Evolutionary conservation across 202 grass and related monocot genomes (phyloP).

Genomic region (Alloteropsis angusta): DNA sequence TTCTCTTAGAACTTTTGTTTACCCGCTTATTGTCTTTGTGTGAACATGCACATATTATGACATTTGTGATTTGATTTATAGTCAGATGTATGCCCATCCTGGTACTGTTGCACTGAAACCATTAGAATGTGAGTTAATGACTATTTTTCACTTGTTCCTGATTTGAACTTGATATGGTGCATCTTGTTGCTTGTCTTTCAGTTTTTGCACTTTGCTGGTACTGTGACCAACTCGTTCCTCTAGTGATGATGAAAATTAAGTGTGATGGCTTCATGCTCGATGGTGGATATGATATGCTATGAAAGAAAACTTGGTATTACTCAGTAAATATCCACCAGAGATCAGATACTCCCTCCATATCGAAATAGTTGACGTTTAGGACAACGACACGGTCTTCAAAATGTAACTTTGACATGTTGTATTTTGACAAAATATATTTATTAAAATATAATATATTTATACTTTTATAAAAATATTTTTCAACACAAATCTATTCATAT

Average conservation of each 20-base stretch:
- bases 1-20: background rate
- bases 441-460: no score
- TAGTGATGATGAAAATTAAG: background rate
- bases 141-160: background rate
- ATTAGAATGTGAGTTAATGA: no score
- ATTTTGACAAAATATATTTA: no score
- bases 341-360: conserved; percentile 39
- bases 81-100: background rate
- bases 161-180: background rate
- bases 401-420: no score
- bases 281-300: no score
- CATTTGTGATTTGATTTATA: background rate
- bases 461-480: no score
- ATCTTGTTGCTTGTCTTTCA: background rate
- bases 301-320: no score
- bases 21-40: background rate
- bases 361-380: conserved; percentile 42
- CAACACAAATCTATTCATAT: no score
- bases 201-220: background rate
- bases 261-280: background rate
- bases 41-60: background rate
- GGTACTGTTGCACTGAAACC: background rate
- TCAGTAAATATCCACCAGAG: conserved; percentile 13
- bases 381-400: no score
- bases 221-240: background rate